Base-by-base conservation (phyloP, 805 yeast species). In the Wickerhamomyces bisporus region DNA sequence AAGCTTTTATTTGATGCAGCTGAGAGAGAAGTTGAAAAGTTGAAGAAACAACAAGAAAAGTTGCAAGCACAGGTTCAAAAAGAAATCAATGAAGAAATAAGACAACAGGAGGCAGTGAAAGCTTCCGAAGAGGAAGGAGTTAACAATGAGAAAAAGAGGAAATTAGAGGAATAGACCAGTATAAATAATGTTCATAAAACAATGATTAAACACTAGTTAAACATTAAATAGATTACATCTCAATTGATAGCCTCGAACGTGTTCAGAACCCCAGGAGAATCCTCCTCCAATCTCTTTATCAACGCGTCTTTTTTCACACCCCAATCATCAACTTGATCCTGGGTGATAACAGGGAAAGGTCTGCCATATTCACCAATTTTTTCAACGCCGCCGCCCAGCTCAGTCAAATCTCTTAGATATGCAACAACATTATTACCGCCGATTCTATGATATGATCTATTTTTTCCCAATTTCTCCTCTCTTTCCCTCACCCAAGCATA, bases 1-100 rank as follows among this genome's bases (percentile, higher is more conserved):
- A 43, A 44, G n/a, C 55, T 63, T 26, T 75, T 68, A 21, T 53
- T 73, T 27, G 50, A 43, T 15, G 45, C 47, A 5, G 62, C 65
- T 3, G 57, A 62, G 36, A 36, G 40, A 18, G 55, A 52, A 23
- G 23, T 44, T 30, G 34, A 32, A 24, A 38, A 38, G 6, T 14
- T 20, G 26, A 23, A 25, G 10, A 16, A 38, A 13, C 24, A 38
- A 24, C 29, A 32, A 21, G 26, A 34, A 29, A 36, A 30, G 16
- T 6, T 20, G 4, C 17, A 30, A n/a, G 25, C 18, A 7, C 12
- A 11, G 15, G 19, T 30, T 13, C 5, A 17, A 18, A 11, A 29
- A 9, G 16, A 29, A 18, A 18, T 18, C 21, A 26, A 7, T 28
- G 31, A 28, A 17, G n/a, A 28, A 28, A 17, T 16, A 17, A 6